Percentiles rank a stretch among this genome's conserved stretches.
Evolutionary conservation across 306 rosid species (phyloP).

Genomic region (Cucurbita moschata): DNA sequence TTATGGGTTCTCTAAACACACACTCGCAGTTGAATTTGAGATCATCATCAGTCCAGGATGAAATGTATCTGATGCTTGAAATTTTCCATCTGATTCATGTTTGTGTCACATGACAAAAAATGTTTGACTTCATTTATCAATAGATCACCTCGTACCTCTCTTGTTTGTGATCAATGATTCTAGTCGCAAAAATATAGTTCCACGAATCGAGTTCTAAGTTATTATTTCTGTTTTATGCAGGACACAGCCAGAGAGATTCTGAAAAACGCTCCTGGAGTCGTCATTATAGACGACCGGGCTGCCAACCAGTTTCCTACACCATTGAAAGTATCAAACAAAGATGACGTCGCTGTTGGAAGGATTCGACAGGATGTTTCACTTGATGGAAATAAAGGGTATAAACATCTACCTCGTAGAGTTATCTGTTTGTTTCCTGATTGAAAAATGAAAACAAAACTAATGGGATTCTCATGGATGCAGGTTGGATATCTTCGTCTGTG

Average conservation of each 20-base stretch:
- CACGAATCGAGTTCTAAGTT: neutral
- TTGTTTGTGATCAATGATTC: neutral
- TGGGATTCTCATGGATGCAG: slow-evolving; percentile 16
- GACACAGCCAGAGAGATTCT: slow-evolving; percentile 68
- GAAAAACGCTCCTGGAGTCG: slow-evolving; percentile 73
- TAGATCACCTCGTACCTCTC: neutral
- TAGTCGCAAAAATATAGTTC: neutral
- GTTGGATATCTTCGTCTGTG: slow-evolving; percentile 88
- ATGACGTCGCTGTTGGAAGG: slow-evolving; percentile 85
- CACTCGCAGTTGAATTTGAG: neutral
- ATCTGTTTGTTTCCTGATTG: neutral
- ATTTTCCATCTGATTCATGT: neutral
- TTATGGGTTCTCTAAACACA: neutral
- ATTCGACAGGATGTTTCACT: slow-evolving; percentile 82
- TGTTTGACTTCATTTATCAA: neutral
- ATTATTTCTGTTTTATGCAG: slow-evolving; percentile 17
- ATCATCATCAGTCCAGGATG: neutral
- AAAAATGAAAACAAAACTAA: neutral
- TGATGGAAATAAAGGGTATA: slow-evolving; percentile 71
- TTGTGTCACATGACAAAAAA: neutral
- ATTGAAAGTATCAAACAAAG: slow-evolving; percentile 82
- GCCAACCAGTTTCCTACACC: slow-evolving; percentile 88
- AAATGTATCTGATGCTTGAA: neutral
- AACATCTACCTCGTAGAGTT: neutral
- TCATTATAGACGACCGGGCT: slow-evolving; percentile 69